These are phyloP conservation scores for sunflower (Helianthus annuus) DNA, from an alignment of 129 eudicot species.

Conservation along the genomic window DNA sequence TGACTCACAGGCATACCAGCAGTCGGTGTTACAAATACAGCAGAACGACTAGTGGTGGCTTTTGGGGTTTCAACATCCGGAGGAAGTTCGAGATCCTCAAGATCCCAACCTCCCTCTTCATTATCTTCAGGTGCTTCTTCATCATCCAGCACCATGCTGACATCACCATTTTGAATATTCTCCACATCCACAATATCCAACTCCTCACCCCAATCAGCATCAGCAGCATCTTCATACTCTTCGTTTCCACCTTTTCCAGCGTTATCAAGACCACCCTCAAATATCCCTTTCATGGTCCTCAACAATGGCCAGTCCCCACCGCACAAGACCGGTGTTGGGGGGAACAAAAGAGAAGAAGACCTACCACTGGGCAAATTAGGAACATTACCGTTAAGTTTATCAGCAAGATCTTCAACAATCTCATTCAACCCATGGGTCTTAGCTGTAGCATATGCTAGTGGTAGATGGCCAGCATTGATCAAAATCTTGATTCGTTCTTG, in stretches of 20 bases:
- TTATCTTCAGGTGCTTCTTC: conserved; percentile 48
- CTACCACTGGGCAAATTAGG: conserved; percentile 53
- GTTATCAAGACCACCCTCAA: conserved; percentile 60
- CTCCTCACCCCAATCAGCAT: conserved; percentile 66
- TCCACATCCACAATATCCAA: conserved; percentile 56
- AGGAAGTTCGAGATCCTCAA: conserved; percentile 72
- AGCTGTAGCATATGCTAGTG: conserved; percentile 68
- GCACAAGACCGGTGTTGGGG: conserved; percentile 55
- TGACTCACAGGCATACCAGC: conserved; percentile 78
- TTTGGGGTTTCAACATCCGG: conserved; percentile 65
- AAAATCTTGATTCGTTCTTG: conserved; percentile 62
- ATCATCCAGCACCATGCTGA: conserved; percentile 41
- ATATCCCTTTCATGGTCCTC: conserved; percentile 56
- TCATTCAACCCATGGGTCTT: conserved; percentile 56
- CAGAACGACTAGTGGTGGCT: conserved; percentile 34
- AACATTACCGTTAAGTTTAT: conserved; percentile 53
- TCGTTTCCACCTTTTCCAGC: conserved; percentile 41
- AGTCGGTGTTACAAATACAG: conserved; percentile 57
- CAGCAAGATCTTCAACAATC: conserved; percentile 55
- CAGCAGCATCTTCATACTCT: conserved; percentile 64
- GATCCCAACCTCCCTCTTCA: conserved; percentile 84
- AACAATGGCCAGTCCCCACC: conserved; percentile 67
- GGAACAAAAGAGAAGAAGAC: conserved; percentile 47
- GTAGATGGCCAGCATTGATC: conserved; percentile 67
- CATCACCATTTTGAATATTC: conserved; percentile 23